Conservation (phyloP, 2,329 filamentous ascomycete species). For the Neofusicoccum kwambonambiense region DNA sequence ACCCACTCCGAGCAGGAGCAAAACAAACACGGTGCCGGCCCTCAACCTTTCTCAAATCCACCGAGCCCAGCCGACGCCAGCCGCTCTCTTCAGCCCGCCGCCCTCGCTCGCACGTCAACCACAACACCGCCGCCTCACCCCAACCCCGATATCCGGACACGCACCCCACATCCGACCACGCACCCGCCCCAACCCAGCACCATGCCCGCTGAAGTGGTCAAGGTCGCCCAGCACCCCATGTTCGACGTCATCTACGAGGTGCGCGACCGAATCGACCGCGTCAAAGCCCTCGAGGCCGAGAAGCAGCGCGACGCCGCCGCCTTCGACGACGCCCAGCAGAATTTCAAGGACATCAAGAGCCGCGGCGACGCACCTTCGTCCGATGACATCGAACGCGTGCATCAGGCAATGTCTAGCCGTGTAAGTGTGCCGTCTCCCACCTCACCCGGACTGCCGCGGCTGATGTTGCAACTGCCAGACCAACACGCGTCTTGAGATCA, state of each 20-base stretch:
- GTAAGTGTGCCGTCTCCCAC: not conserved
- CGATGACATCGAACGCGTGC: not conserved
- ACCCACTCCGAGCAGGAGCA: not conserved
- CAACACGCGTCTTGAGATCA: constrained; percentile 1
- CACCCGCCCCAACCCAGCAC: not conserved
- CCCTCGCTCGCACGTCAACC: not conserved
- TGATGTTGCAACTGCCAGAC: not conserved
- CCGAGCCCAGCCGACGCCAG: too few relatives aligned
- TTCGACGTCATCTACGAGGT: constrained; percentile 8
- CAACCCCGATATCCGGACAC: not conserved
- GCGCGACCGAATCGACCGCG: constrained; percentile 5
- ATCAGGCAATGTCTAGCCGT: not conserved
- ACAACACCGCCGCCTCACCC: not conserved
- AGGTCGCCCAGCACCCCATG: not conserved
- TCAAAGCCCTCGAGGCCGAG: constrained; percentile 8
- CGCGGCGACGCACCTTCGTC: not conserved
- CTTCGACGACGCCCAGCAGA: constrained; percentile 1
- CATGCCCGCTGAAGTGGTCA: not conserved
- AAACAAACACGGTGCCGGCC: not conserved
- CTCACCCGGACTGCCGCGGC: not conserved
- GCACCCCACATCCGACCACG: not conserved
- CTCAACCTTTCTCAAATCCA: not conserved
- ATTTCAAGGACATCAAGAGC: not conserved
- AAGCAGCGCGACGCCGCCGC: not conserved
- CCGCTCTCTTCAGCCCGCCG: not conserved